Conservation (phyloP, 305 asterid species). For the Fraxinus floribunda region DNA sequence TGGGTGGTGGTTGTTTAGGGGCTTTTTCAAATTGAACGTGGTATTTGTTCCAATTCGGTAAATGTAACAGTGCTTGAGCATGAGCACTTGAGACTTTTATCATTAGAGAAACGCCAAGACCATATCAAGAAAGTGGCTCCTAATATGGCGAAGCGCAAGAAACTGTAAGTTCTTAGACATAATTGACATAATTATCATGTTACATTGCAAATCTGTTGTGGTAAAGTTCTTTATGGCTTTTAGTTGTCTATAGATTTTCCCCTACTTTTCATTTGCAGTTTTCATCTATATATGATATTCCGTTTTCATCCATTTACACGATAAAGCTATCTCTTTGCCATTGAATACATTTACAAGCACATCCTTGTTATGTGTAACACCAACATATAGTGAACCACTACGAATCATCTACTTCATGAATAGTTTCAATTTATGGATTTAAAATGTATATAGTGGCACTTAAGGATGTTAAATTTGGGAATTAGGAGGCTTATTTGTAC, state of each 20-base stretch:
- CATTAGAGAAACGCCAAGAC: constrained; percentile 62
- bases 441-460: not conserved
- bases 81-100: constrained; percentile 59
- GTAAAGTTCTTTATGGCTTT: not conserved
- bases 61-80: no score
- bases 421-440: not conserved
- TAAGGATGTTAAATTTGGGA: not conserved
- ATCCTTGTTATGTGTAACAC: not conserved
- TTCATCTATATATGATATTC: not conserved
- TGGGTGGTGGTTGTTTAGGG: constrained; percentile 42
- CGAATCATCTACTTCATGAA: not conserved
- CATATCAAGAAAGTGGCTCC: constrained; percentile 68
- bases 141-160: constrained; percentile 50
- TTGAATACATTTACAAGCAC: not conserved
- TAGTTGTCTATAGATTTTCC: not conserved
- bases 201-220: constrained; percentile 4
- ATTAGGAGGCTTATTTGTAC: not conserved
- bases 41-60: constrained; percentile 78
- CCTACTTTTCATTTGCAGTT: not conserved
- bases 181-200: not conserved
- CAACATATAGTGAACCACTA: not conserved
- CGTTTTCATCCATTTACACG: not conserved
- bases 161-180: constrained; percentile 48
- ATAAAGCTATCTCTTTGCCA: not conserved
- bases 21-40: constrained; percentile 81